A percentile compares a stretch with the other conserved stretches of the same genome.
These are phyloP conservation scores for Hypoxylon fuscum DNA, from an alignment of 495 filamentous ascomycete genomes.

Conservation along the genomic window DNA sequence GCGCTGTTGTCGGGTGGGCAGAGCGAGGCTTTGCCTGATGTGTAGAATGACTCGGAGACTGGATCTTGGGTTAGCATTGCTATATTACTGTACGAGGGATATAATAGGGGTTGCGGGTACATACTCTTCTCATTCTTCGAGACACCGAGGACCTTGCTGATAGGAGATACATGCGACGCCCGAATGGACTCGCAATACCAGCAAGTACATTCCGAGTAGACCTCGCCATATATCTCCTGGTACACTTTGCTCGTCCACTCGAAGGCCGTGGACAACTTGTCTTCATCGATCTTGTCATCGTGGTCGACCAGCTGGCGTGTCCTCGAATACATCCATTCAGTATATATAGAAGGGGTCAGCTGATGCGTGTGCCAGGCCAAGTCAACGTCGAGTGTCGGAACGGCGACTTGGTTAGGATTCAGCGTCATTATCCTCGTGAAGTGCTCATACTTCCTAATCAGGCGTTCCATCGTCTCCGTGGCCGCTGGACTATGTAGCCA, in stretches of 20 bases:
- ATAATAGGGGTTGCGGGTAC: slow-evolving; percentile 34
- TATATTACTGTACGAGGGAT: slow-evolving; percentile 31
- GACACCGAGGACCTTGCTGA: slow-evolving; percentile 51
- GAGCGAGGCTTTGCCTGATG: slow-evolving; percentile 61
- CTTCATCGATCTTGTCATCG: slow-evolving; percentile 83
- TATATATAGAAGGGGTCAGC: slow-evolving; percentile 72
- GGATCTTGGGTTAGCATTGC: slow-evolving; percentile 26
- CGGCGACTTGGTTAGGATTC: slow-evolving; percentile 64
- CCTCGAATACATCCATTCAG: slow-evolving; percentile 55
- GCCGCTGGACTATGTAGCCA: slow-evolving; percentile 77
- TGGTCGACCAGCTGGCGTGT: slow-evolving; percentile 75
- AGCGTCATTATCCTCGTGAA: slow-evolving; percentile 73
- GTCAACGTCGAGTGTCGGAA: slow-evolving; percentile 90
- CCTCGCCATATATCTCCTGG: slow-evolving; percentile 66
- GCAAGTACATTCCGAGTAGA: slow-evolving; percentile 86
- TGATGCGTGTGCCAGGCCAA: slow-evolving; percentile 81
- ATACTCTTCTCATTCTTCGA: slow-evolving; percentile 58
- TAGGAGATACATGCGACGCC: slow-evolving; percentile 62
- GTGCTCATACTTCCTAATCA: slow-evolving; percentile 72
- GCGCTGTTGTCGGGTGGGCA: slow-evolving; percentile 67
- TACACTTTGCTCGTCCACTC: slow-evolving; percentile 79
- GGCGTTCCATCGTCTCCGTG: slow-evolving; percentile 69
- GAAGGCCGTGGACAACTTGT: slow-evolving; percentile 68
- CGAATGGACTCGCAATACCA: slow-evolving; percentile 89
- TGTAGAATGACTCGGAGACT: slow-evolving; percentile 64